Conservation (phyloP, 2,329 filamentous ascomycete species). For the Venturia asperata region DNA sequence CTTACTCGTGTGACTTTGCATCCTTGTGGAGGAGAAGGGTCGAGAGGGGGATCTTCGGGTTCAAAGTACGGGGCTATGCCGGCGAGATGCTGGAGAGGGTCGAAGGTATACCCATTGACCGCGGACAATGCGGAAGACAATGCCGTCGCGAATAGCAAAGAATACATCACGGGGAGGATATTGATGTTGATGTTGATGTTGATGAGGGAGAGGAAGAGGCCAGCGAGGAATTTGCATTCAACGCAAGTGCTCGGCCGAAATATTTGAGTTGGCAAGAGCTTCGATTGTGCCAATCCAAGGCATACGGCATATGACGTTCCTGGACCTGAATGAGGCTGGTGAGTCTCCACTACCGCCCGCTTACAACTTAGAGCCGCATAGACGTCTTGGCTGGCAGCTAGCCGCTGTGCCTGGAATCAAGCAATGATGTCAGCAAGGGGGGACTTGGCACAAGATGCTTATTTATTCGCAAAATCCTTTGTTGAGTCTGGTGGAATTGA, state of each 20-base stretch:
- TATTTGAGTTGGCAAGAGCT: neutral
- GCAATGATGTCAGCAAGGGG: neutral
- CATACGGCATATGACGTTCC: constrained; percentile 1
- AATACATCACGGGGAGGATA: neutral
- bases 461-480: too few species aligned
- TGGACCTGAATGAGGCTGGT: constrained; percentile 11
- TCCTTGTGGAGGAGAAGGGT: constrained; percentile 43
- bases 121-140: neutral
- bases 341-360: neutral
- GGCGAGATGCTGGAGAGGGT: constrained; percentile 44
- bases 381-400: neutral
- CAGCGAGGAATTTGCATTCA: neutral
- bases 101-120: constrained; percentile 33
- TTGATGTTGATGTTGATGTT: constrained; percentile 4
- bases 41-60: constrained; percentile 40
- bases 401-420: neutral
- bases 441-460: too few species aligned
- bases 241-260: neutral
- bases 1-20: constrained; percentile 42
- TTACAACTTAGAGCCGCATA: neutral
- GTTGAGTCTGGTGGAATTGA: too few species aligned
- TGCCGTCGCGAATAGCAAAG: neutral
- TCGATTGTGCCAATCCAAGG: neutral
- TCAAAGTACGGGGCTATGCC: constrained; percentile 47
- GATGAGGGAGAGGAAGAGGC: neutral